A percentile compares a stretch with the other conserved stretches of the same genome.
phyloP scores from a whole-genome alignment of 2,329 filamentous ascomycete genomes.

The Scortechinia acanthostroma region DNA sequence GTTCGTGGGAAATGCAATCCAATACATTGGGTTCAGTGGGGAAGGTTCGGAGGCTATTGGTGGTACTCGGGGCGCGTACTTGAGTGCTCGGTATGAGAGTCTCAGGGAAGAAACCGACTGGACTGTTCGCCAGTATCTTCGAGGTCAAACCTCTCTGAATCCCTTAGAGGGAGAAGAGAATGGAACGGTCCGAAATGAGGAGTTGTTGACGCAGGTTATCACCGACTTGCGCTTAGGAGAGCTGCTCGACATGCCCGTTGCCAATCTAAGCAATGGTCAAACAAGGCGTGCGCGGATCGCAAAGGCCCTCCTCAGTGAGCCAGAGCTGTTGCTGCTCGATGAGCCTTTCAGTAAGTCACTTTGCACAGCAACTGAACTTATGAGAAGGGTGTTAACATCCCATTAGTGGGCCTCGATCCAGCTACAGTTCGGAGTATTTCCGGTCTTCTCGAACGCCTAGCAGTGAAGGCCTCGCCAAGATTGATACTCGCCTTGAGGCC shows the following conservation, averaged over 20 bases:
- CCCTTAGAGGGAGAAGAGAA: slow-evolving; percentile 36
- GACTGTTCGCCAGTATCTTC: slow-evolving; percentile 50
- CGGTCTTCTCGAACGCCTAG: slow-evolving; percentile 17
- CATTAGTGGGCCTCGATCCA: slow-evolving; percentile 50
- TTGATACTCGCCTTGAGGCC: slow-evolving; percentile 50
- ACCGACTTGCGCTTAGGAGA: slow-evolving; percentile 39
- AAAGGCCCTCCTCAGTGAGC: slow-evolving; percentile 50
- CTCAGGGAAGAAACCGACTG: slow-evolving; percentile 57
- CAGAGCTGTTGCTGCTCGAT: slow-evolving; percentile 54
- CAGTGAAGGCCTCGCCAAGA: slow-evolving; percentile 24
- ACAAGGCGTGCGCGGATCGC: slow-evolving; percentile 56
- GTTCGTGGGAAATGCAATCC: slow-evolving; percentile 43
- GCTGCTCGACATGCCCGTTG: slow-evolving; percentile 52
- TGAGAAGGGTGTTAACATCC: not conserved
- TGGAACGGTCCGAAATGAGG: slow-evolving; percentile 23
- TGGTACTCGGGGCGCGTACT: slow-evolving; percentile 32
- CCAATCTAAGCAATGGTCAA: slow-evolving; percentile 62
- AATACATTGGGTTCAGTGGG: slow-evolving; percentile 57
- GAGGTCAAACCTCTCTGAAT: slow-evolving; percentile 52
- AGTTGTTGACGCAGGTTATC: slow-evolving; percentile 35
- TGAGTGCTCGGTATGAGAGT: slow-evolving; percentile 62
- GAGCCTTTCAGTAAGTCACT: slow-evolving; percentile 43
- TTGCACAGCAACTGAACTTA: not conserved
- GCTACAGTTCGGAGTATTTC: slow-evolving; percentile 45
- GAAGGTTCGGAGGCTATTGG: slow-evolving; percentile 1